A percentile compares a stretch with the other conserved stretches of the same genome.
These are phyloP conservation scores for Pseudocercospora ulei DNA, from an alignment of 2,329 filamentous ascomycete species.

Conservation along the genomic window DNA sequence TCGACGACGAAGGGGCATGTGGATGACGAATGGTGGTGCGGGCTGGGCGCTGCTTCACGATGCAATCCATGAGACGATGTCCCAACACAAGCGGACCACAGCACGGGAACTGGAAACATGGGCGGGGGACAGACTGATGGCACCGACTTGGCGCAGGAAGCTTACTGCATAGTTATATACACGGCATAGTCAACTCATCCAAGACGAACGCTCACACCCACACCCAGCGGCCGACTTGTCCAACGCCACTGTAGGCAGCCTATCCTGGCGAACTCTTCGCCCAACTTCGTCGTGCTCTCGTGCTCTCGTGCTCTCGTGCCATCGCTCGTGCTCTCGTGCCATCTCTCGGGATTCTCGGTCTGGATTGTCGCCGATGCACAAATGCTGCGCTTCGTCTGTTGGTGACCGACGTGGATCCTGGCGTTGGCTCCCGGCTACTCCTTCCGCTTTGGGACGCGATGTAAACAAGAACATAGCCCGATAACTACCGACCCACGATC, in stretches of 20 bases:
- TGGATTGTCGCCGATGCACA: too few relatives aligned
- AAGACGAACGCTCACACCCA: background rate
- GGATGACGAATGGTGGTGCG: slow-evolving; percentile 26
- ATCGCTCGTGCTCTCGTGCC: too few relatives aligned
- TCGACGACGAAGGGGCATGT: slow-evolving; percentile 31
- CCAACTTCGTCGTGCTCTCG: too few relatives aligned
- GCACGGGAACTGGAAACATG: background rate
- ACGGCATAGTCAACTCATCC: background rate
- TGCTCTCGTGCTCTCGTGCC: too few relatives aligned
- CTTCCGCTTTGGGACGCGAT: background rate
- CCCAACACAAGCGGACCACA: slow-evolving; percentile 4
- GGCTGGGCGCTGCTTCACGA: background rate
- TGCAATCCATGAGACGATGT: background rate
- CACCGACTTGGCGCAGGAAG: slow-evolving; percentile 12
- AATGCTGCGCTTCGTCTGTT: too few relatives aligned
- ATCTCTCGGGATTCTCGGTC: too few relatives aligned
- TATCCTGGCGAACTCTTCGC: too few relatives aligned
- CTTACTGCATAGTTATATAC: too few relatives aligned
- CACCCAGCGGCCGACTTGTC: too few relatives aligned
- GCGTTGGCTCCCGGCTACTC: background rate
- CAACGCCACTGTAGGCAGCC: too few relatives aligned
- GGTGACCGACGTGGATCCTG: background rate
- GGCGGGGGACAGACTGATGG: slow-evolving; percentile 8
- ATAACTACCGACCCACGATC: background rate
- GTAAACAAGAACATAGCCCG: background rate